A percentile compares a stretch with the other conserved stretches of the same genome.
These are phyloP conservation scores for Cladosporium sp. DNA, from an alignment of 2,329 filamentous ascomycete species.

Conservation along the genomic window DNA sequence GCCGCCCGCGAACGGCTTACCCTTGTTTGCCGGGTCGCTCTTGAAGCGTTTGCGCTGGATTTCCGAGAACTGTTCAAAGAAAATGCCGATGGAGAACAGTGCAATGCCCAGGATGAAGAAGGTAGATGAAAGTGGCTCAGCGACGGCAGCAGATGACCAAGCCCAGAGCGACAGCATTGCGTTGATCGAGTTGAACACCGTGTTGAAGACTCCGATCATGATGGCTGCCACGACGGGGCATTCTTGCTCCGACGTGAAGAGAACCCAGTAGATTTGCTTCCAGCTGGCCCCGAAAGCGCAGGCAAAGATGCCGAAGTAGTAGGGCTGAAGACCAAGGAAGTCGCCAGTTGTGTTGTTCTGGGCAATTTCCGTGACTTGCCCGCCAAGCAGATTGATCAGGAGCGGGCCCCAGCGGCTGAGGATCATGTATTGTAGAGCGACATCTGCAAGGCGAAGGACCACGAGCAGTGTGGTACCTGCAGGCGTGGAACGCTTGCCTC, in stretches of 20 bases:
- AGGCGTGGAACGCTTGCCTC: background rate
- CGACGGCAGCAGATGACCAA: constrained; percentile 43
- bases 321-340: constrained; percentile 12
- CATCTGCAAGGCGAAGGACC: background rate
- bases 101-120: constrained; percentile 45
- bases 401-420: background rate
- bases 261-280: constrained; percentile 18
- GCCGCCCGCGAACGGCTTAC: constrained; percentile 22
- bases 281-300: constrained; percentile 9
- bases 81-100: constrained; percentile 50
- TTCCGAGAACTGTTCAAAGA: constrained; percentile 54
- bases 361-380: background rate
- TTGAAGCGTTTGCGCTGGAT: constrained; percentile 26
- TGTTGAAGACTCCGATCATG: constrained; percentile 49
- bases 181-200: constrained; percentile 51
- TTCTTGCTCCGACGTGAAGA: background rate
- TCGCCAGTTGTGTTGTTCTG: background rate
- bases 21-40: constrained; percentile 20
- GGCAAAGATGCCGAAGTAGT: constrained; percentile 12
- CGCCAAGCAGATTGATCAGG: background rate
- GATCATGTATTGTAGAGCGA: background rate
- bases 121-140: constrained; percentile 38
- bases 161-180: constrained; percentile 50
- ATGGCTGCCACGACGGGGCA: background rate
- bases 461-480: background rate